Evolutionary conservation across 23 red algal species (phyloP), one percentile per base, ranked within the genome.

Genomic region (Cyanidioschyzon merolae): DNA sequence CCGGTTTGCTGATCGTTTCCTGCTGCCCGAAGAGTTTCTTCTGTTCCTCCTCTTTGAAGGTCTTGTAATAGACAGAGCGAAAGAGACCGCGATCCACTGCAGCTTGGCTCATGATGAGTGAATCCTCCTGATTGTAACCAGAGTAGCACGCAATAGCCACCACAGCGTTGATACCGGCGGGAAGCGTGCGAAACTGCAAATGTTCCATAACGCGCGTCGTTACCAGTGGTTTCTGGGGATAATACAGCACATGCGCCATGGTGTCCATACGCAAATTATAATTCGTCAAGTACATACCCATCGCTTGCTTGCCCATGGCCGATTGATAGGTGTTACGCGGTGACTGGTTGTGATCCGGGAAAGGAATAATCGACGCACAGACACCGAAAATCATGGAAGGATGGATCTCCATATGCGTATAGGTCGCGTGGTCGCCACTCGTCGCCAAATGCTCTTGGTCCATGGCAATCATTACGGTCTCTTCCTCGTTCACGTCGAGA

Each of bases 91-190:
- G 79, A 79, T 98, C 94, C 45, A 98, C 88, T 39, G 82, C 94
- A 31, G 83, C 78, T 83, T 98, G 94, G 38, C 82, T 88, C 84
- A 98, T 87, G 51, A 98, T 98, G 7, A 98, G 79, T 29, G 94
- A 98, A 86, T 98, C 94, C 79, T 98, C 94, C 74, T 98, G 94
- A 75, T 98, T 98, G 79, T 92, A 98, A 50, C 94, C 94, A 35
- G 94, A 98, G 41, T 98, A 98, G 40, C 94, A 98, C 39, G 94
- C 94, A 79, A 98, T 98, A 26, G 94, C 94, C 17, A 91, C 88
- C n/a, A 83, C 67, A 39, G 94, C 94, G 51, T 98, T 98, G 82
- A 98, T 98, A 40, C 94, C 94, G 16, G 94, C 89, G 27, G 94
- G 94, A 76, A 98, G 79, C 24, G 94, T 77, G 24, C 94, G 84